A percentile compares a stretch with the other conserved stretches of the same genome.
Conservation (phyloP, 768 basidiomycete genomes). For the Suillus ampliporus region DNA sequence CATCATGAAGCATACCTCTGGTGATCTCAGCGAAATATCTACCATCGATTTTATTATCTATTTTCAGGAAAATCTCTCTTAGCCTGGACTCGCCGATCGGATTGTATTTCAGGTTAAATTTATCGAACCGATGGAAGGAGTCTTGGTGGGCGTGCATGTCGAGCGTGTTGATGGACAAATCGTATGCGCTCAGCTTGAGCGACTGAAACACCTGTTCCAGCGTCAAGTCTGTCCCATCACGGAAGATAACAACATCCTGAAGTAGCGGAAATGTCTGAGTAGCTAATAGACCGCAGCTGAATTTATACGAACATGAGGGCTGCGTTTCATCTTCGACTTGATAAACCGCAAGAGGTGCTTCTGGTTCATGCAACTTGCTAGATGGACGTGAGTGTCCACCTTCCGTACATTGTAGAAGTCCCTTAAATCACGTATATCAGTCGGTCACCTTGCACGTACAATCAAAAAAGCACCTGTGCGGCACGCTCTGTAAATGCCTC, state of each 20-base stretch:
- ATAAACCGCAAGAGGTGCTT: slow-evolving; percentile 98
- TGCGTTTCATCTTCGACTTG: slow-evolving; percentile 96
- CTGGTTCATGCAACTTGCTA: slow-evolving; percentile 99
- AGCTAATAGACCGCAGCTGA: slow-evolving; percentile 2
- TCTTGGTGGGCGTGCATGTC: slow-evolving; percentile 99
- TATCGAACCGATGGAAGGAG: slow-evolving; percentile 98
- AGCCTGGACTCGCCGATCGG: slow-evolving; percentile 94
- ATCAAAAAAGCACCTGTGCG: slow-evolving; percentile 32
- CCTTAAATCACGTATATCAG: slow-evolving; percentile 46
- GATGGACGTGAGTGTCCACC: slow-evolving; percentile 98
- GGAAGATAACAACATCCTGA: slow-evolving; percentile 94
- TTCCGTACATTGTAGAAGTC: slow-evolving; percentile 99
- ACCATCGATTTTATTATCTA: slow-evolving; percentile 93
- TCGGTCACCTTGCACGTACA: background rate
- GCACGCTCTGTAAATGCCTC: slow-evolving; percentile 29
- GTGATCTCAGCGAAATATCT: slow-evolving; percentile 95
- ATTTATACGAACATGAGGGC: slow-evolving; percentile 62
- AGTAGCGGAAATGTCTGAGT: background rate
- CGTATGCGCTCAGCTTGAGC: slow-evolving; percentile 93
- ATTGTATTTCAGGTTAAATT: slow-evolving; percentile 98
- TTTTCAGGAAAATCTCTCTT: slow-evolving; percentile 97
- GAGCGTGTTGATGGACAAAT: slow-evolving; percentile 96
- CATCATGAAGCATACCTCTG: slow-evolving; percentile 57
- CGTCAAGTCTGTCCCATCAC: slow-evolving; percentile 88
- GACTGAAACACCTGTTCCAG: slow-evolving; percentile 96